Base-by-base conservation (phyloP, 805 yeast genomes). In the Wickerhamomyces strasburgensis region DNA sequence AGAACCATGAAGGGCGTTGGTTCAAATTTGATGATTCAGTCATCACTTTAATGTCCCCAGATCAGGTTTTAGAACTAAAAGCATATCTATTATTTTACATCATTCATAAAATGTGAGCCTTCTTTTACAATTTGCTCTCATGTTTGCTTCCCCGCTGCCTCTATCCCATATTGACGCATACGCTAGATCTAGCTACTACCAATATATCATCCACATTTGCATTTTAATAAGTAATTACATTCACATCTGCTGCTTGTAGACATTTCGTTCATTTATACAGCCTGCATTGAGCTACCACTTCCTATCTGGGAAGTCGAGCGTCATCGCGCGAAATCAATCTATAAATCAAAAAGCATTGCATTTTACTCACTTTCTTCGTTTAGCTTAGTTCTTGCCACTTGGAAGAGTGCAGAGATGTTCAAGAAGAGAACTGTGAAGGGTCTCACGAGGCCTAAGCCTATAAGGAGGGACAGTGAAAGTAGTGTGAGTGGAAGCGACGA, bases 21-120 rank as follows among this genome's bases (percentile, higher is more conserved):
- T 83, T 83, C 56, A 80, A 77, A 56, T 89, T 88, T 57, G 96
- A 93, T 55, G 99, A 93, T 62, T 78, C 93, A 14, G 77, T 80
- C 51, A 83, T 93, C 11, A 75, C 88, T 2, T 58, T 75, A 38
- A 72, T 87, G 9, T 58, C 78, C 7, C 76, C 71, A 36, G 75
- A 76, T 33, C 80, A 80, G 39, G 95, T 89, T 11, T 62, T 76
- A 38, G 65, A 69, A 29, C 68, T 86, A 21, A 82, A 75, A 44
- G 97, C 97, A 30, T 93, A 93, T 57, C 64, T 90, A 46, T 61
- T 89, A 44, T 86, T 78, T 47, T 84, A 82, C 62, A 70, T 81
- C 34, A 69, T 63, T 19, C 54, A 51, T 34, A 46, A 52, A 33
- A 25, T 43, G 33, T 13, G 8, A 14, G 29, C 14, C 29, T 14